Percentiles rank a stretch among this genome's conserved stretches.
Conservation (phyloP, 768 basidiomycete species). For the Serendipita sp. region DNA sequence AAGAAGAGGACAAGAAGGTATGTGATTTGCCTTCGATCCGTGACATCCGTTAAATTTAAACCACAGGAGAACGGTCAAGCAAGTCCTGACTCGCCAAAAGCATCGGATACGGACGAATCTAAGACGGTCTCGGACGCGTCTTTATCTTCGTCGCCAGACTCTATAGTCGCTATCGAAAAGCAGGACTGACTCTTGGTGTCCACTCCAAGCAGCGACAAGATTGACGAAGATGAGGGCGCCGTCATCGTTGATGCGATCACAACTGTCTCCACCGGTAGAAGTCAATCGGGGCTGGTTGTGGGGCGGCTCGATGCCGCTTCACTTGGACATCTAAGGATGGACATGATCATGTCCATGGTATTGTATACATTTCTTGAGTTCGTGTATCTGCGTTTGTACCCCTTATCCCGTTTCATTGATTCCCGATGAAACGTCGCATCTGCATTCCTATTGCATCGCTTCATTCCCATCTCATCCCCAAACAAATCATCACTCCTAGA, state of each 20-base stretch:
- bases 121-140: background rate
- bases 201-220: background rate
- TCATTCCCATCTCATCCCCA: background rate
- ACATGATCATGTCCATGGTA: background rate
- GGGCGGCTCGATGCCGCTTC: background rate
- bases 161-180: too few species aligned
- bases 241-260: background rate
- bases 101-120: background rate
- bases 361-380: background rate
- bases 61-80: too few species aligned
- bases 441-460: background rate
- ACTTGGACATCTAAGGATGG: background rate
- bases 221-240: background rate
- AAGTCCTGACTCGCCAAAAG: too few species aligned
- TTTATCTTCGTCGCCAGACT: too few species aligned
- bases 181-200: background rate
- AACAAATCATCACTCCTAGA: too few species aligned
- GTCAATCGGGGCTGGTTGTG: background rate
- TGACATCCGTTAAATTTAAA: too few species aligned
- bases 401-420: background rate
- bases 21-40: background rate
- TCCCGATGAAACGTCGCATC: background rate
- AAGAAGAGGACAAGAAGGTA: slow-evolving; percentile 15
- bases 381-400: slow-evolving; percentile 6
- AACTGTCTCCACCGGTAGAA: background rate